Evolutionary conservation across 2,329 filamentous ascomycete species (phyloP).

Genomic region (Ceratocystis lukuohia): DNA sequence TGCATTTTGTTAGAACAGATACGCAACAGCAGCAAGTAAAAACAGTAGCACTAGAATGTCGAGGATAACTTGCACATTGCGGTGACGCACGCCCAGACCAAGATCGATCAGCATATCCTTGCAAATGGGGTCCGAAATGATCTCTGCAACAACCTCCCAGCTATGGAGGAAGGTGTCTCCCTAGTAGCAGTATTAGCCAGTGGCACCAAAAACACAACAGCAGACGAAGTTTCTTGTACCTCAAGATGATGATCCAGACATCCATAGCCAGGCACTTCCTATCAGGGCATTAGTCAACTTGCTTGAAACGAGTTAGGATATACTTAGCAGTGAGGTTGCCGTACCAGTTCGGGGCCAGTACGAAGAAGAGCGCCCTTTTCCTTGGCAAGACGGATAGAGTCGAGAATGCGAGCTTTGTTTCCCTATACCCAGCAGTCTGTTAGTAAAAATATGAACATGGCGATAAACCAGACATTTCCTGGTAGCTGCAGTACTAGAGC

Average conservation of each 20-base stretch:
- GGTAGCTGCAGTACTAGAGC: background rate
- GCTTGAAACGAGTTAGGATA: background rate
- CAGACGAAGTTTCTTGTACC: constrained; percentile 3
- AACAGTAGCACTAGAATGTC: background rate
- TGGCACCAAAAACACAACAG: background rate
- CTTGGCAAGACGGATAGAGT: constrained; percentile 49
- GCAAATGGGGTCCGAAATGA: constrained; percentile 26
- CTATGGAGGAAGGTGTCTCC: constrained; percentile 26
- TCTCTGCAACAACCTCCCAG: constrained; percentile 26
- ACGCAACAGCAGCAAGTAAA: background rate
- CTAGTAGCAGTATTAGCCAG: constrained; percentile 8
- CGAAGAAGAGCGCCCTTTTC: constrained; percentile 47
- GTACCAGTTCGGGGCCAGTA: constrained; percentile 36
- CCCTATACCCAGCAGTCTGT: constrained; percentile 26
- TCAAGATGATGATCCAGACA: constrained; percentile 27
- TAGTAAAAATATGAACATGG: background rate
- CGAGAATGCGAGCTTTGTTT: constrained; percentile 49
- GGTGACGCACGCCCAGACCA: constrained; percentile 23
- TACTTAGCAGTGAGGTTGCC: background rate
- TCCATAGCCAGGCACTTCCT: constrained; percentile 28
- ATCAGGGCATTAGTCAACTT: constrained; percentile 6
- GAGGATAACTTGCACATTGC: constrained; percentile 13
- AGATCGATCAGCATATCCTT: constrained; percentile 27
- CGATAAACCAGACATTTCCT: background rate
- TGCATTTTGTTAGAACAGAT: constrained; percentile 19